These are phyloP conservation scores for Solanum lycopersicoides DNA, from an alignment of 257 asterid species.

Conservation along the genomic window DNA sequence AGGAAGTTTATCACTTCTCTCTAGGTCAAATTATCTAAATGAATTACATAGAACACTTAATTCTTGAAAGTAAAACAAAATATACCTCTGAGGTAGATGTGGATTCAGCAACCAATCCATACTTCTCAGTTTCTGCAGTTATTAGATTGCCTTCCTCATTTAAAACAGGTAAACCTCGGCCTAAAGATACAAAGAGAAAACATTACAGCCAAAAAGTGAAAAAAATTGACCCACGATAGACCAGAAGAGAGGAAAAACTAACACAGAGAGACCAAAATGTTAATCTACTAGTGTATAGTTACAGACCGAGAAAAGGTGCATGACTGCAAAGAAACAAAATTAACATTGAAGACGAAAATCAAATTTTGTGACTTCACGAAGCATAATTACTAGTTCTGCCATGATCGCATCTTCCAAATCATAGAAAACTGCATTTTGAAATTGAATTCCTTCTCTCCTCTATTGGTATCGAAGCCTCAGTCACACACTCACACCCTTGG, in stretches of 20 bases:
- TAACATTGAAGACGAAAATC: not conserved
- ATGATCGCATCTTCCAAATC: not conserved
- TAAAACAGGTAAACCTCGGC: conserved; percentile 72
- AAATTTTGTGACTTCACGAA: not conserved
- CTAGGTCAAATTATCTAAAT: not conserved
- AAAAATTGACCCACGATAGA: not conserved
- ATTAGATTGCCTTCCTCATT: conserved; percentile 81
- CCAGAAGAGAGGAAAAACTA: not conserved
- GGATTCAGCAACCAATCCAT: conserved; percentile 41
- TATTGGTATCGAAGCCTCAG: not conserved
- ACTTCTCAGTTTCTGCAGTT: conserved; percentile 54
- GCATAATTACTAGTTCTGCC: not conserved
- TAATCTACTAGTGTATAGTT: not conserved
- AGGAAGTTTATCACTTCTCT: not conserved
- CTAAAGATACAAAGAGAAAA: conserved; percentile 15
- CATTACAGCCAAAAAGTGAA: not conserved
- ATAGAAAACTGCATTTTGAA: not conserved
- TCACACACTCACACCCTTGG: not conserved
- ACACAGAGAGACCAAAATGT: not conserved
- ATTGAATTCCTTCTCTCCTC: not conserved
- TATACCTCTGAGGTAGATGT: conserved; percentile 72
- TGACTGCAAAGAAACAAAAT: not conserved
- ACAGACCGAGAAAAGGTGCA: not conserved
- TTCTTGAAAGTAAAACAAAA: not conserved
- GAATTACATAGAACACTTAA: not conserved